Conservation (phyloP, 306 rosid species). For the Malus asiatica region DNA sequence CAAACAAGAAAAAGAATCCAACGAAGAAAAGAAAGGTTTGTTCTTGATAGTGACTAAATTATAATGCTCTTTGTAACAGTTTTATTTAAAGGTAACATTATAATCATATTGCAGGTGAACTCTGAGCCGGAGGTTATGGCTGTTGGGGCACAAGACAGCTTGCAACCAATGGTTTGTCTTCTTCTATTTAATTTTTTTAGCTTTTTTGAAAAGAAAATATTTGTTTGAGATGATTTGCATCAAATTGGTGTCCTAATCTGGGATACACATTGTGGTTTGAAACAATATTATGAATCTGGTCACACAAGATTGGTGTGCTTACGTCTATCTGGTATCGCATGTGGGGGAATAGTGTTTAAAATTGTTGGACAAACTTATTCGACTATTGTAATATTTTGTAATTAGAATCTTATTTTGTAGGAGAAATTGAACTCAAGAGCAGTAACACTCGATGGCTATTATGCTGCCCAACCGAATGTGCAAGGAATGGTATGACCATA, state of each 20-base stretch:
- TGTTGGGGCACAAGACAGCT: slow-evolving; percentile 76
- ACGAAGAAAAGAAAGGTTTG: slow-evolving; percentile 90
- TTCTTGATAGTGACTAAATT: slow-evolving; percentile 11
- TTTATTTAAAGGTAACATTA: slow-evolving; percentile 18
- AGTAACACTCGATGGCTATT: slow-evolving; percentile 77
- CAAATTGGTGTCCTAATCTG: neutral
- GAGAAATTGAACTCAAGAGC: slow-evolving; percentile 79
- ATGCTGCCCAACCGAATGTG: slow-evolving; percentile 67
- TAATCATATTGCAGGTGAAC: slow-evolving; percentile 52
- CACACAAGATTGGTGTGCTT: neutral
- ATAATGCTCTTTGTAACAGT: neutral
- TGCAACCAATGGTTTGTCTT: slow-evolving; percentile 91
- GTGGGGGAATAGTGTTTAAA: neutral
- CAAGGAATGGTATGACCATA: slow-evolving; percentile 81
- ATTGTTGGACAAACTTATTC: neutral
- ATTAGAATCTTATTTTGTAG: slow-evolving; percentile 35
- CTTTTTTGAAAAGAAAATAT: neutral
- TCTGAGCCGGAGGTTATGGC: slow-evolving; percentile 68
- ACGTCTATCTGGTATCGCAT: neutral
- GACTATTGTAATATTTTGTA: neutral
- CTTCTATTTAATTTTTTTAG: slow-evolving; percentile 5
- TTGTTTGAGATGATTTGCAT: neutral
- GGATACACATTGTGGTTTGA: neutral
- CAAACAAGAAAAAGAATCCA: slow-evolving; percentile 76
- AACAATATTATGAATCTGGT: neutral